Evolutionary conservation across 768 basidiomycete species (phyloP), one percentile per base, ranked within the genome.

Genomic region (Lentinula sp.): DNA sequence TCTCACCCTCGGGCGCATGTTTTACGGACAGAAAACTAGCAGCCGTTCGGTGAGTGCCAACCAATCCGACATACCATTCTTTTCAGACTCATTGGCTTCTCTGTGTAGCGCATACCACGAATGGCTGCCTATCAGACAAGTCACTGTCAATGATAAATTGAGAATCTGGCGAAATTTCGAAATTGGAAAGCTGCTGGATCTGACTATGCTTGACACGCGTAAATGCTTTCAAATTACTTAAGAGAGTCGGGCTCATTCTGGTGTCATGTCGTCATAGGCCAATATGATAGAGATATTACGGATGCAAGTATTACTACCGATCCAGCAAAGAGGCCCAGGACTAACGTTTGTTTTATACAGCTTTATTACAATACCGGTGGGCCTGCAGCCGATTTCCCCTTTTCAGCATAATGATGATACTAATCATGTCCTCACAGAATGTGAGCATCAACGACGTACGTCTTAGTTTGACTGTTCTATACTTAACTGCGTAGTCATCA

Each of bases 131-230:
- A 82, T 86, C 62, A 76, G 85, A 9, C 81, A 84, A 63, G 81
- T 86, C 16, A 77, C 77, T 43, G 75, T 77, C 1, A 76, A 77
- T 55, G 82, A 85, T 69, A 76, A 80, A 64, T 76, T 86, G 15
- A 75, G 83, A 31, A 85, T 85, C 57, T 86, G 83, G 82, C 77
- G 84, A 37, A 84, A 82, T 65, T 85, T 86, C 72, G 80, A 84
- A 71, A 78, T 86, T 40, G 84, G 84, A 50, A 83, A 83, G 67
- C 75, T 86, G n/a, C 66, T 84, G 64, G 84, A 84, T 65, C 68
- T 85, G 65, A 80, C 82, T 9, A 83, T 86, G 82, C 74, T 86
- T 15, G 84, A 86, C 67, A 85, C 84, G 21, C 79, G 84, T 82
- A 60, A 62, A 75, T 67, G 15, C 13, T 21, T 21, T 11, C 40